Conservation (phyloP, 768 basidiomycete genomes). For the Porphyrellus cyaneotinctus region DNA sequence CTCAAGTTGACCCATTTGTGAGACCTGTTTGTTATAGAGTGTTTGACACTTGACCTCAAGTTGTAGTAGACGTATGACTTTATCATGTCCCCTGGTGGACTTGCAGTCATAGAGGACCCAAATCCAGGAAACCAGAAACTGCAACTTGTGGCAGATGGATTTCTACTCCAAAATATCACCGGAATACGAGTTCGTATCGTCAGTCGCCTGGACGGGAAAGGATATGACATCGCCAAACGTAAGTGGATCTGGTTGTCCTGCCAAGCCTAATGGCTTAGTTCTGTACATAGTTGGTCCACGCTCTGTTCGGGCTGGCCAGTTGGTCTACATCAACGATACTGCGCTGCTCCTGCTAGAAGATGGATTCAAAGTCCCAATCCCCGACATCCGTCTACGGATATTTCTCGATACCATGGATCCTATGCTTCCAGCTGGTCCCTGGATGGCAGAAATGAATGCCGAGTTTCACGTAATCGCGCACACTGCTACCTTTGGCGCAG, state of each 20-base stretch:
- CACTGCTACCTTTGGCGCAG: constrained; percentile 68
- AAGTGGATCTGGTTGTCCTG: constrained; percentile 25
- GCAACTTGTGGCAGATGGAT: constrained; percentile 59
- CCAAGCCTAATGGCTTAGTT: constrained; percentile 3
- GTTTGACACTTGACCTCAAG: neutral
- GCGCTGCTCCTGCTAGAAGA: constrained; percentile 38
- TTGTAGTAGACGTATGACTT: constrained; percentile 71
- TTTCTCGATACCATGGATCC: constrained; percentile 53
- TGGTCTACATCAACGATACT: constrained; percentile 76
- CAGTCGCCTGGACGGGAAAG: constrained; percentile 74
- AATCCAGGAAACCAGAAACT: constrained; percentile 68
- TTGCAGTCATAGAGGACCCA: constrained; percentile 55
- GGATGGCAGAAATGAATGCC: constrained; percentile 35
- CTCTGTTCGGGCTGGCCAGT: constrained; percentile 72
- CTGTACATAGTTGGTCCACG: constrained; percentile 68
- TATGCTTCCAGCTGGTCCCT: constrained; percentile 37
- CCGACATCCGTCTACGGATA: constrained; percentile 57
- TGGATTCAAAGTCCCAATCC: constrained; percentile 14
- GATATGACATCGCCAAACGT: constrained; percentile 86
- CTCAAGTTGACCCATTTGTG: constrained; percentile 69
- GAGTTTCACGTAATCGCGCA: constrained; percentile 55
- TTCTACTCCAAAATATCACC: constrained; percentile 68
- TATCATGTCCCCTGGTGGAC: constrained; percentile 61
- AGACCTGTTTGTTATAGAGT: constrained; percentile 11
- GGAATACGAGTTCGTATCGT: constrained; percentile 78